Evolutionary conservation across 2,329 filamentous ascomycete genomes (phyloP).

Genomic region (Zopfia rhizophila): DNA sequence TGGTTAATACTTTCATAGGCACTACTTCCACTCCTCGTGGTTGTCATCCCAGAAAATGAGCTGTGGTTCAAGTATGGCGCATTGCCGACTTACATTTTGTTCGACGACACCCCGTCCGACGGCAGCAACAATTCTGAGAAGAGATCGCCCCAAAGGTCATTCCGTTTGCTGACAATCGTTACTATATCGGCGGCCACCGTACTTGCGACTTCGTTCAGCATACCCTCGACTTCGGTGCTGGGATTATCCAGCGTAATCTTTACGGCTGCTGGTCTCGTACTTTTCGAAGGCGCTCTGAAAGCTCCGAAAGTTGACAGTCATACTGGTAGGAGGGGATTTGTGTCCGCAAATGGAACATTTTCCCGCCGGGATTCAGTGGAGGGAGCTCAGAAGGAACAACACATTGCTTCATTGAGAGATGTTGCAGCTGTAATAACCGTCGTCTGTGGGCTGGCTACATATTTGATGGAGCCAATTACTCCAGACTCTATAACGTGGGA

Average conservation of each 20-base stretch:
- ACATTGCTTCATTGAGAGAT: constrained; percentile 41
- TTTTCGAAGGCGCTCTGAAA: constrained; percentile 51
- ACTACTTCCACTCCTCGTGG: constrained; percentile 46
- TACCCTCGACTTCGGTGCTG: constrained; percentile 49
- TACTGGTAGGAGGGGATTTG: constrained; percentile 38
- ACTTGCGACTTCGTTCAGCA: constrained; percentile 45
- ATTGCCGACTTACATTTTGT: constrained; percentile 33
- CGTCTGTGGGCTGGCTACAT: constrained; percentile 39
- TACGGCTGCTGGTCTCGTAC: constrained; percentile 51
- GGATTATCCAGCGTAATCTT: constrained; percentile 56
- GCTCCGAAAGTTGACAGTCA: constrained; percentile 34
- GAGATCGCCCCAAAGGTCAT: constrained; percentile 30
- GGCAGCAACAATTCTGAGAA: constrained; percentile 26
- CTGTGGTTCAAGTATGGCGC: constrained; percentile 33
- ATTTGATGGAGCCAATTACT: constrained; percentile 40
- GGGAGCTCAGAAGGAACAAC: constrained; percentile 36
- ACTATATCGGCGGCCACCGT: constrained; percentile 50
- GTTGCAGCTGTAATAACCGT: constrained; percentile 37
- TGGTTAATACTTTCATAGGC: constrained; percentile 35
- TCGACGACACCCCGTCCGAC: constrained; percentile 34
- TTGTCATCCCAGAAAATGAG: constrained; percentile 42
- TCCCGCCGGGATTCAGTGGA: constrained; percentile 34
- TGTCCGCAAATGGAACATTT: constrained; percentile 49
- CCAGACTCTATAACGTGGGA: constrained; percentile 40
- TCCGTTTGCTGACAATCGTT: constrained; percentile 42